Evolutionary conservation across 257 asterid genomes (phyloP).

Genomic region (Cruciata laevipes): DNA sequence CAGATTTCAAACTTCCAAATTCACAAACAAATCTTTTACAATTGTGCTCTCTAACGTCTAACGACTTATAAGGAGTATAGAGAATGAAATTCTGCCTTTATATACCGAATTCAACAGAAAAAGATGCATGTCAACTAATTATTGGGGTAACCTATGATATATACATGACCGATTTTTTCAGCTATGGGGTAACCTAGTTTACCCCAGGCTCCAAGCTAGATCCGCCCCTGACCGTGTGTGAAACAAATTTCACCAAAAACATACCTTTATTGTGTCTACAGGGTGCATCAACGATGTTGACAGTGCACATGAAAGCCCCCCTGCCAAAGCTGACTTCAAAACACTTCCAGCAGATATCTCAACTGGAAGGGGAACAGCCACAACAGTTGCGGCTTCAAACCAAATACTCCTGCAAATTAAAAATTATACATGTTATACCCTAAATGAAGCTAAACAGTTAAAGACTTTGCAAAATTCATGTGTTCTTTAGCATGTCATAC

Average conservation of each 20-base stretch:
- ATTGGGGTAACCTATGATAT: no score
- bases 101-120: no score
- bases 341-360: slow-evolving; percentile 92
- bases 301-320: slow-evolving; percentile 94
- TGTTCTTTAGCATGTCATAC: neutral
- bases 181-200: no score
- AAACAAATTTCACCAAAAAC: neutral
- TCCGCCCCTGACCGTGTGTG: neutral
- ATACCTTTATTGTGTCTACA: slow-evolving; percentile 85
- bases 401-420: slow-evolving; percentile 64
- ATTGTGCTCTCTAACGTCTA: no score
- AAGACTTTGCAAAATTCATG: neutral
- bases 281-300: slow-evolving; percentile 91
- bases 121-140: no score
- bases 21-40: no score
- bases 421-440: slow-evolving; percentile 8
- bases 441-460: neutral
- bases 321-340: slow-evolving; percentile 91
- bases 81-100: no score
- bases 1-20: no score
- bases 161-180: no score
- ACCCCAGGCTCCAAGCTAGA: no score
- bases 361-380: slow-evolving; percentile 94
- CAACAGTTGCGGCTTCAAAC: slow-evolving; percentile 99
- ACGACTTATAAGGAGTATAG: no score